Conservation (phyloP, 2,329 filamentous ascomycete species). For the Lasiodiplodia sp. region DNA sequence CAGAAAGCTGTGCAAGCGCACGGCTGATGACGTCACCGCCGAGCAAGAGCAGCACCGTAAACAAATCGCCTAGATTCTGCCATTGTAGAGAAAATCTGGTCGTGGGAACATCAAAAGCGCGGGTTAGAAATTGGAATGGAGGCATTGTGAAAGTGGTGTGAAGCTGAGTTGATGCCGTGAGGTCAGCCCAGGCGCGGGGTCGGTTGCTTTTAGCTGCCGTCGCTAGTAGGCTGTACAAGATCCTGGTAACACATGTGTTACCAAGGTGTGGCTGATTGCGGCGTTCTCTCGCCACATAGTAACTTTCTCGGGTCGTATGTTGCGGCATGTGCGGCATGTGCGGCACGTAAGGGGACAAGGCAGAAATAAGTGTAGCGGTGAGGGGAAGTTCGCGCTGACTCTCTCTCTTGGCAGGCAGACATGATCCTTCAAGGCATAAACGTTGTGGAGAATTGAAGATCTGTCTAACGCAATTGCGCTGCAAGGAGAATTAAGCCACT, state of each 20-base stretch:
- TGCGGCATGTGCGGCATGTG: too few relatives aligned
- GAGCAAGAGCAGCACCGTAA: slow-evolving; percentile 47
- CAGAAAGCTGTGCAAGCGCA: slow-evolving; percentile 46
- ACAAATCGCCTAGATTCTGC: slow-evolving; percentile 38
- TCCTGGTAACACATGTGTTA: too few relatives aligned
- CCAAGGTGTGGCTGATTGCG: too few relatives aligned
- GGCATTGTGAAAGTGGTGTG: not conserved
- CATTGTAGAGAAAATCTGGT: slow-evolving; percentile 25
- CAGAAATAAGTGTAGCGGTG: not conserved
- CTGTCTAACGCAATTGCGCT: too few relatives aligned
- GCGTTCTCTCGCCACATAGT: not conserved
- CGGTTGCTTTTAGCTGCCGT: not conserved
- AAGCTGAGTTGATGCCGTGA: too few relatives aligned
- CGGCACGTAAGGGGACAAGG: too few relatives aligned
- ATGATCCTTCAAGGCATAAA: not conserved
- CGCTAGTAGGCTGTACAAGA: not conserved
- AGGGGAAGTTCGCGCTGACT: not conserved
- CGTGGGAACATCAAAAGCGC: not conserved
- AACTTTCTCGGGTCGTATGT: not conserved
- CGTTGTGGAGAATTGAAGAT: too few relatives aligned
- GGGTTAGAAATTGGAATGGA: not conserved
- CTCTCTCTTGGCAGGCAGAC: not conserved
- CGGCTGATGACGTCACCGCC: slow-evolving; percentile 46
- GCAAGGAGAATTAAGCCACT: too few relatives aligned
- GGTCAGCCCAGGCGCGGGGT: not conserved